A percentile compares a stretch with the other conserved stretches of the same genome.
These are phyloP conservation scores for Acanthamoeba castellanii DNA, from an alignment of 208 protist genomes.

Conservation along the genomic window DNA sequence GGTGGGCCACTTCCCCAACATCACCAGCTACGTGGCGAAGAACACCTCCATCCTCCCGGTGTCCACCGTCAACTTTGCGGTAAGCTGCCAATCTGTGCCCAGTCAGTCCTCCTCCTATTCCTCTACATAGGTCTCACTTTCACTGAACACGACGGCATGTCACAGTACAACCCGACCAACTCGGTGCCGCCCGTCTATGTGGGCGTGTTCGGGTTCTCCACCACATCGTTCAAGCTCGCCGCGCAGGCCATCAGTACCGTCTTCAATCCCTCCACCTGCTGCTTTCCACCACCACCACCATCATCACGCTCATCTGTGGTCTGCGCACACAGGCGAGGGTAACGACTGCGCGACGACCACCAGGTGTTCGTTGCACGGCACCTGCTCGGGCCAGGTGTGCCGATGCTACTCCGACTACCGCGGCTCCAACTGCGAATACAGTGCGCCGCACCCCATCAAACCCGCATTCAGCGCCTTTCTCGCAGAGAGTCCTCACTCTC, in stretches of 20 bases:
- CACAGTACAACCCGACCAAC: neutral
- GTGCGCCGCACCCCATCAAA: neutral
- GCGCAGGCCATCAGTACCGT: neutral
- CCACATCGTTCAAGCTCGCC: neutral
- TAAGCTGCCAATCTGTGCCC: neutral
- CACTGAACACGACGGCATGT: neutral
- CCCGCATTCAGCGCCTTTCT: neutral
- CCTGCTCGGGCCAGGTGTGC: neutral
- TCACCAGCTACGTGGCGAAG: conserved; percentile 17
- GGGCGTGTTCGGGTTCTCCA: neutral
- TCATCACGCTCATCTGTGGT: neutral
- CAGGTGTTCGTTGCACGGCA: conserved; percentile 13
- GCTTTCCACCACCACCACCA: too few relatives aligned
- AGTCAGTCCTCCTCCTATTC: neutral
- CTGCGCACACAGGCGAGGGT: neutral
- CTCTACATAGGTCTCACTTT: neutral
- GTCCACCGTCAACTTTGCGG: neutral
- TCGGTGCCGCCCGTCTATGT: neutral
- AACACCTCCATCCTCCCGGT: neutral
- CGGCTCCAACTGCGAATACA: conserved; percentile 8
- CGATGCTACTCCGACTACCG: neutral
- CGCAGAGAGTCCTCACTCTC: neutral
- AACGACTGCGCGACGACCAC: neutral
- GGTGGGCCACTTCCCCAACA: neutral
- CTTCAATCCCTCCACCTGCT: too few relatives aligned